phyloP scores from a whole-genome alignment of 2,329 filamentous ascomycete genomes.

The Waltergamsia citrina region DNA sequence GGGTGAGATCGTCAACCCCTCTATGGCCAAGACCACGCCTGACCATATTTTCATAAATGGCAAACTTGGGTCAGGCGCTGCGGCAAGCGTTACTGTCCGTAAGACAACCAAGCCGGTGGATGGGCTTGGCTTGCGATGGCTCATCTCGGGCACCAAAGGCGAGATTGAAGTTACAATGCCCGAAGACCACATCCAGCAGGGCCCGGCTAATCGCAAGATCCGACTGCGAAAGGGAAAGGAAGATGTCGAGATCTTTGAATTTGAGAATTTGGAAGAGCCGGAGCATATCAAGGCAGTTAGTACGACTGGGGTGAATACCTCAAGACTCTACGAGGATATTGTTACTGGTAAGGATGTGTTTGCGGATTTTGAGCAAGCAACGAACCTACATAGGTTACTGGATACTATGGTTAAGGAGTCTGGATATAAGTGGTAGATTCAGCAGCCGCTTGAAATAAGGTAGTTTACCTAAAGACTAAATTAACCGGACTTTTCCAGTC shows the following conservation, averaged over 20 bases:
- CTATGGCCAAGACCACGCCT: slow-evolving; percentile 15
- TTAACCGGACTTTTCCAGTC: too few relatives aligned
- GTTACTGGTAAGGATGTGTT: slow-evolving; percentile 13
- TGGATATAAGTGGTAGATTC: neutral
- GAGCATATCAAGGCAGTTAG: slow-evolving; percentile 21
- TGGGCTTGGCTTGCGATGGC: slow-evolving; percentile 17
- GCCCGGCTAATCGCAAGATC: neutral
- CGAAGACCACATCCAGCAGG: slow-evolving; percentile 1
- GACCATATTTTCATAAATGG: slow-evolving; percentile 25
- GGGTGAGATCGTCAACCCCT: slow-evolving; percentile 12
- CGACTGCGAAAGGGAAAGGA: neutral
- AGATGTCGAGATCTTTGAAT: slow-evolving; percentile 20
- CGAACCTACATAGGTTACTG: neutral
- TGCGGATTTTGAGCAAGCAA: neutral
- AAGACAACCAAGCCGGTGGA: slow-evolving; percentile 11
- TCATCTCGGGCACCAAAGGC: slow-evolving; percentile 24
- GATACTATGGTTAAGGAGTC: neutral
- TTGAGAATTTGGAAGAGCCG: slow-evolving; percentile 31
- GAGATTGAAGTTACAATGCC: slow-evolving; percentile 16
- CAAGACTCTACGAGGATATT: slow-evolving; percentile 42
- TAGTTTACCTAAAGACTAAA: too few relatives aligned
- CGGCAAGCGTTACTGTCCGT: slow-evolving; percentile 17
- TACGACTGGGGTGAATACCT: slow-evolving; percentile 31
- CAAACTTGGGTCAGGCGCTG: slow-evolving; percentile 15
- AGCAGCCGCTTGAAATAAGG: too few relatives aligned